Evolutionary conservation across 2,329 filamentous ascomycete genomes (phyloP), one percentile per base, ranked within the genome.

Genomic region (Hypoxylon sp.): DNA sequence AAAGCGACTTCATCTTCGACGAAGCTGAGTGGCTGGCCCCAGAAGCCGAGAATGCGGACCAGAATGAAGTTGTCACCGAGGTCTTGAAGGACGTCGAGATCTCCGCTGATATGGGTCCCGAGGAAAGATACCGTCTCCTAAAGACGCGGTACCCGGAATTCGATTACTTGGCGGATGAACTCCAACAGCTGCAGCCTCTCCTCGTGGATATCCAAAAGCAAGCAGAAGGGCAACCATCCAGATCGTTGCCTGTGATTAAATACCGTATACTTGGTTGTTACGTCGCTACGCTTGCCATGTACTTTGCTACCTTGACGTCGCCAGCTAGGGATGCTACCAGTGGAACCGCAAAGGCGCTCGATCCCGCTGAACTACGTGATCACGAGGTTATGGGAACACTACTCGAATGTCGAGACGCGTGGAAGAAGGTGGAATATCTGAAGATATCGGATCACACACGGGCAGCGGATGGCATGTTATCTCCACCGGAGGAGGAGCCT

Each of bases 1-100:
- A 96, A 71, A 91, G 91, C 38, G 96, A 99, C 76, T 99, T 97
- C 75, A 90, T 93, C 7, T 96, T 98, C 70, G 93, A 98, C 72
- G 92, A 96, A 74, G 86, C 88, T 42, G 93, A 96, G 71, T 98
- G 95, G 96, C 77, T 90, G 36, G 87, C 85, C 24, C 81, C 84
- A 14, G 84, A 83, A 2, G 82, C 82, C 14, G 81, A 83, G 20
- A 81, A 81, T 1, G 80, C 75, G 6, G 81, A 83, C 1, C 81
- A 83, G 32, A 82, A 82, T 69, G 86, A 88, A 14, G 85, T 90
- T n/a, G 87, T 97, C 11, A 96, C 90, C 2, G 93, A 98, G 76
- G 87, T 94, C n/a, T 83, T 98, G 48, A 92, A 93, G 53, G 91
- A 96, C 72, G 76, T 94, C 42, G 90, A 94, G 72, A 89, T 98